Conservation (phyloP, 2,329 filamentous ascomycete genomes). For the Ascocoryne sarcoides region DNA sequence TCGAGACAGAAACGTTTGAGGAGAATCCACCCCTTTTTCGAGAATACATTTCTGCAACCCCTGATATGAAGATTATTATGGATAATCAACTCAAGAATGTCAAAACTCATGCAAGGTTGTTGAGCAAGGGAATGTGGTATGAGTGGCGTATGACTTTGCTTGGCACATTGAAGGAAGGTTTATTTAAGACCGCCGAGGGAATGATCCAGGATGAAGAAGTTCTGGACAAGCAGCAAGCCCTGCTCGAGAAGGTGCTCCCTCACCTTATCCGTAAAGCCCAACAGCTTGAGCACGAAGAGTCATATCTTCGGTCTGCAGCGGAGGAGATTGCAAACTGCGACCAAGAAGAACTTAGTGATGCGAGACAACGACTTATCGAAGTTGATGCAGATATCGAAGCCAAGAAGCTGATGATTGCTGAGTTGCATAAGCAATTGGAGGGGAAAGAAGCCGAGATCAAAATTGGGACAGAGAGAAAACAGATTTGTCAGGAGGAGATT, state of each 20-base stretch:
- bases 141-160: slow-evolving; percentile 90
- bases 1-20: slow-evolving; percentile 79
- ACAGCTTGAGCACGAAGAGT: slow-evolving; percentile 52
- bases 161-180: slow-evolving; percentile 73
- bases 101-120: slow-evolving; percentile 80
- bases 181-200: slow-evolving; percentile 65
- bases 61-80: slow-evolving; percentile 78
- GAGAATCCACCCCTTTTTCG: slow-evolving; percentile 88
- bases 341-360: slow-evolving; percentile 64
- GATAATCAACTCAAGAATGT: slow-evolving; percentile 97
- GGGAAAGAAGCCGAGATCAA: slow-evolving; percentile 59
- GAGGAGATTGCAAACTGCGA: slow-evolving; percentile 72
- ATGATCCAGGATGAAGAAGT: slow-evolving; percentile 66
- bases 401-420: slow-evolving; percentile 58
- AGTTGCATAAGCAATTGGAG: slow-evolving; percentile 57
- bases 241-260: slow-evolving; percentile 62
- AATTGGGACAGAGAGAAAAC: slow-evolving; percentile 55
- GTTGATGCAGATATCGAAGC: slow-evolving; percentile 60
- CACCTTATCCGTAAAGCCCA: slow-evolving; percentile 51
- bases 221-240: slow-evolving; percentile 57
- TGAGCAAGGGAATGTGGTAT: slow-evolving; percentile 97
- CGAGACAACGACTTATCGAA: slow-evolving; percentile 58
- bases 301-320: slow-evolving; percentile 61
- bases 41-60: slow-evolving; percentile 79
- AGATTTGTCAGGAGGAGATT: slow-evolving; percentile 64